Evolutionary conservation across 257 asterid species (phyloP), one percentile per base, ranked within the genome.

Genomic region (Jasminum sambac): DNA sequence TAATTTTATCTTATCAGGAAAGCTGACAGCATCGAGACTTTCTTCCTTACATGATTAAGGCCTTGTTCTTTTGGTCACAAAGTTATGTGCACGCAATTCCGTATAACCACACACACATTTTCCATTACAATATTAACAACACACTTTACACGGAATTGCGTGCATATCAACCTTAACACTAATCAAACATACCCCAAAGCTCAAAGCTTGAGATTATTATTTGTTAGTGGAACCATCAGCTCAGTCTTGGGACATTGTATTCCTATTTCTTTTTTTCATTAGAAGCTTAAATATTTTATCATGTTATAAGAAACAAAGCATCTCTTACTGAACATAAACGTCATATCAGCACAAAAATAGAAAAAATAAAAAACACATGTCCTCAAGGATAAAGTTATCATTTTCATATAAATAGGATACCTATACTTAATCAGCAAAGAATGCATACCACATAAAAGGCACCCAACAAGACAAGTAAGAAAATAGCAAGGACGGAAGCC

Each of bases 371-470:
- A 43, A 7, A 40, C 66, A 76, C 71, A 68, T 17, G 67, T 19
- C 67, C 43, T 63, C 64, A 55, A 64, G 55, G 58, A 52, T 11
- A 63, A 7, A 64, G 42, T 67, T 17, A 71, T 66, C 23, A 66
- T 9, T 25, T 72, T 50, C 36, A 7, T 42, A 63, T 43, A 17
- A 42, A 71, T 30, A 68, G 36, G 61, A 52, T 48, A 14, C 24
- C 30, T 46, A 64, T 21, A 68, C 57, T 64, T 59, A 71, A 34
- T 68, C 75, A 74, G 66, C 66, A 21, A 59, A 62, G 37, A 74
- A 70, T 36, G 63, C 94, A 58, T 91, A 95, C 99, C 99, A 90
- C 98, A 72, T 95, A 95, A 71, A 91, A 95, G 30, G 95, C 90
- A 72, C 89, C 98, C 82, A 95, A 81, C 84, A 95, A 74, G 67